A percentile compares a stretch with the other conserved stretches of the same genome.
Evolutionary conservation across 805 yeast genomes (phyloP).

Genomic region (Priceomyces fermenticarens): DNA sequence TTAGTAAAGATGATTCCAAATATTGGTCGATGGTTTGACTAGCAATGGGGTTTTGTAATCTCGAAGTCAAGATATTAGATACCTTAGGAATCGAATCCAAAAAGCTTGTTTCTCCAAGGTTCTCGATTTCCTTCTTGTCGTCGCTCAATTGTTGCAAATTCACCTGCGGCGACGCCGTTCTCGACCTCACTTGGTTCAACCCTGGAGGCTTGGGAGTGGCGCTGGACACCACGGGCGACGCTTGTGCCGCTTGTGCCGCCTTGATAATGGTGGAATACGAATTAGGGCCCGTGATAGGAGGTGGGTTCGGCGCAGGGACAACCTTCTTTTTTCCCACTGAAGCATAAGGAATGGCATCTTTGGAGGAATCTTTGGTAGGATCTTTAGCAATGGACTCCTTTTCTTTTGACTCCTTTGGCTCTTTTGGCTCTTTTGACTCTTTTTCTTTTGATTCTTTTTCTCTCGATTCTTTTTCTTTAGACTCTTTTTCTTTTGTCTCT

Average conservation of each 20-base stretch:
- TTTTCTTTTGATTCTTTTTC: background rate
- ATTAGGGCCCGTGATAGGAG: slow-evolving; percentile 18
- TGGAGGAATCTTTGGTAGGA: background rate
- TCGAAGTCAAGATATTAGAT: slow-evolving; percentile 31
- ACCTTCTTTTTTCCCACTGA: slow-evolving; percentile 6
- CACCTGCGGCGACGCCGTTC: slow-evolving; percentile 6
- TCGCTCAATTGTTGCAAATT: background rate
- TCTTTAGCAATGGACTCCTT: no score
- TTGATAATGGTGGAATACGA: slow-evolving; percentile 23
- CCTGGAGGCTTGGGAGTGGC: slow-evolving; percentile 13
- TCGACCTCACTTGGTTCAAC: slow-evolving; percentile 8
- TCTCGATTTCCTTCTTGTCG: slow-evolving; percentile 4
- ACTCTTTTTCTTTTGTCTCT: background rate
- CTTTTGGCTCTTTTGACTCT: slow-evolving; percentile 2
- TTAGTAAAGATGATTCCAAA: slow-evolving; percentile 74
- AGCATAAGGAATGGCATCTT: background rate
- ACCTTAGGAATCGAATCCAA: slow-evolving; percentile 20
- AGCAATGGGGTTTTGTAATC: slow-evolving; percentile 52
- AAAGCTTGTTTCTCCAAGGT: background rate
- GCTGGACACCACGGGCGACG: slow-evolving; percentile 1
- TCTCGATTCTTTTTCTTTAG: background rate
- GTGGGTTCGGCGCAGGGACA: slow-evolving; percentile 21
- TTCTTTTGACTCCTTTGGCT: background rate
- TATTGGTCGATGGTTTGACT: slow-evolving; percentile 51
- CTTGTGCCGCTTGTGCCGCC: slow-evolving; percentile 17